Conservation (phyloP, 495 filamentous ascomycete genomes). For the Lophiostoma macrostomum region DNA sequence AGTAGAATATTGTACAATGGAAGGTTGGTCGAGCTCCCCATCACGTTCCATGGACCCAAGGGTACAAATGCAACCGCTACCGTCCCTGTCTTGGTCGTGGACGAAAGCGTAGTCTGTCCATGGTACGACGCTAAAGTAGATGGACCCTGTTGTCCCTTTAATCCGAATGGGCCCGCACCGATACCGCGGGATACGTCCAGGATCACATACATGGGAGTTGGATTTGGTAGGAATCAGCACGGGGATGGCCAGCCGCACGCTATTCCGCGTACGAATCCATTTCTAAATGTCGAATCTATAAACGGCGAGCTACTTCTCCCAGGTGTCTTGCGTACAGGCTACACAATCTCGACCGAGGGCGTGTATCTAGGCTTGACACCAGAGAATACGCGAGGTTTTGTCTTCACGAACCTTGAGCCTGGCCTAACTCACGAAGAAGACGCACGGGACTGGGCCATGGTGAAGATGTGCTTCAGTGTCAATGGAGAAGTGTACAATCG, state of each 20-base stretch:
- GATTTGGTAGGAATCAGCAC: conserved; percentile 23
- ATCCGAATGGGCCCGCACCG: conserved; percentile 2
- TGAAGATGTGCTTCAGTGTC: conserved; percentile 13
- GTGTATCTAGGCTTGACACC: conserved; percentile 20
- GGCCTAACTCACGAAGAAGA: conserved; percentile 14
- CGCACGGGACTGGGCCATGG: conserved; percentile 23
- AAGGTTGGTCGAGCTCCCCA: conserved; percentile 11
- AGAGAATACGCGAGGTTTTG: conserved; percentile 10
- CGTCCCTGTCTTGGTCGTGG: conserved; percentile 24
- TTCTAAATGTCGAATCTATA: conserved; percentile 19
- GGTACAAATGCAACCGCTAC: conserved; percentile 2
- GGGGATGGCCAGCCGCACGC: background rate
- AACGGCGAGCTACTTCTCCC: background rate
- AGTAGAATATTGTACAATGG: conserved; percentile 21
- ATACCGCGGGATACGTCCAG: background rate
- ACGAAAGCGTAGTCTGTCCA: conserved; percentile 13
- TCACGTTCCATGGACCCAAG: conserved; percentile 17
- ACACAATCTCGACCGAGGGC: conserved; percentile 14
- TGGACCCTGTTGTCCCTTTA: conserved; percentile 9
- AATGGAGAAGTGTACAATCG: background rate
- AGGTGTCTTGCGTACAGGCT: background rate
- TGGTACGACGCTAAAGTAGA: conserved; percentile 24
- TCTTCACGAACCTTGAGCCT: conserved; percentile 3
- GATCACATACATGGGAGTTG: conserved; percentile 32
- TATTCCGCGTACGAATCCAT: conserved; percentile 16